Evolutionary conservation across 352 stramenopile species (phyloP).

Genomic region (Pythium guiyangense): DNA sequence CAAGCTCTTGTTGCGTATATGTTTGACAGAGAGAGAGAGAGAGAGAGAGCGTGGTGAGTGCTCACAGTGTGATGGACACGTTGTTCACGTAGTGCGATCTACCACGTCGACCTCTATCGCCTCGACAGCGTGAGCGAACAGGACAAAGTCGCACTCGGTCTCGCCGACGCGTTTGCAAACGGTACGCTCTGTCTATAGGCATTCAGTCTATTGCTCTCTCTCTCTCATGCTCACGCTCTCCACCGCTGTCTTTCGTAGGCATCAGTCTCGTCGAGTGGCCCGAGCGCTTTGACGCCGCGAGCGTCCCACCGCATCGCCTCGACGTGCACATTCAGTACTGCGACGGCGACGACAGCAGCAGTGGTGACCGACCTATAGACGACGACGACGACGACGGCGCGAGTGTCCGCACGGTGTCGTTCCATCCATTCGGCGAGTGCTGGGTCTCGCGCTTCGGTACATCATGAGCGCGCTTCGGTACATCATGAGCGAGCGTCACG

Average conservation of each 20-base stretch:
- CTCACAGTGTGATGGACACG: too few species aligned
- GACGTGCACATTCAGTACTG: conserved; percentile 61
- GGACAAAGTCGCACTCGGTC: conserved; percentile 48
- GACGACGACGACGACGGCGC: conserved; percentile 25
- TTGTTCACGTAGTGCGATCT: conserved; percentile 40
- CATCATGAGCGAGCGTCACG: too few species aligned
- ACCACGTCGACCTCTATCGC: conserved; percentile 93
- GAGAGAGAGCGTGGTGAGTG: too few species aligned
- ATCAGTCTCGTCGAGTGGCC: conserved; percentile 75
- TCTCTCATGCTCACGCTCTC: background rate
- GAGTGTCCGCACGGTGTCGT: conserved; percentile 30
- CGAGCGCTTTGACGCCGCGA: conserved; percentile 42
- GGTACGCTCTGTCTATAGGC: conserved; percentile 15
- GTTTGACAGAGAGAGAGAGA: too few species aligned
- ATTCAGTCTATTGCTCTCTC: background rate
- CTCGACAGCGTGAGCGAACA: conserved; percentile 59
- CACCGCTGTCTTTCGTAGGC: conserved; percentile 10
- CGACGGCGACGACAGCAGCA: conserved; percentile 22
- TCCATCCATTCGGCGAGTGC: conserved; percentile 35
- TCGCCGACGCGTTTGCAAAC: conserved; percentile 50
- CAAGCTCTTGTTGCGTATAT: too few species aligned
- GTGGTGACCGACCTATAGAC: background rate
- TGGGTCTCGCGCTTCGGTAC: conserved; percentile 25
- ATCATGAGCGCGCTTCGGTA: conserved; percentile 5
- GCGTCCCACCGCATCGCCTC: conserved; percentile 39